A percentile compares a stretch with the other conserved stretches of the same genome.
Evolutionary conservation across 345 rosid species (phyloP).

Genomic region (Mercurialis annua): DNA sequence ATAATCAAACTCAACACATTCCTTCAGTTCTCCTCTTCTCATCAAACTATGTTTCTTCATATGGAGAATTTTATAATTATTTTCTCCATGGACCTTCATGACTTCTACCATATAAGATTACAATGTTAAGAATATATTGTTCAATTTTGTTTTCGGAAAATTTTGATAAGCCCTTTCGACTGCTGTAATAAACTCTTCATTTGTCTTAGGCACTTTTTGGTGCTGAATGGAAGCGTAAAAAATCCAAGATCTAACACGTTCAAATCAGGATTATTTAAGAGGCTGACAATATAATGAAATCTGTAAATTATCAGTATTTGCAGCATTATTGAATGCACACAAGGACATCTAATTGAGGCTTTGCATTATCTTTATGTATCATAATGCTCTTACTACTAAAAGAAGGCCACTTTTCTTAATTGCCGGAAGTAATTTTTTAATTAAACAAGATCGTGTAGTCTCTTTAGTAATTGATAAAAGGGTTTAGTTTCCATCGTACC

Average conservation of each 20-base stretch:
- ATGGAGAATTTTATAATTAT: no score
- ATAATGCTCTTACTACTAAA: not conserved
- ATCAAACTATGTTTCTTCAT: no score
- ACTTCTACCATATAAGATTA: not conserved
- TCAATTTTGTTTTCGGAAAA: no score
- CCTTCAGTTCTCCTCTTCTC: no score
- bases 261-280: not conserved
- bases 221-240: not conserved
- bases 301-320: not conserved
- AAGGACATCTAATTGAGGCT: not conserved
- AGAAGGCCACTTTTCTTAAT: not conserved
- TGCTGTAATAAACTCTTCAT: not conserved
- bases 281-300: not conserved
- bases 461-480: not conserved
- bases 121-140: not conserved
- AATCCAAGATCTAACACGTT: not conserved
- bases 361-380: not conserved
- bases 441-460: not conserved
- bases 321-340: not conserved
- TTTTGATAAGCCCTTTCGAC: no score
- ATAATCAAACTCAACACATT: no score
- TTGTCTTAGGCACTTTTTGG: not conserved
- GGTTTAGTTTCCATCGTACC: not conserved
- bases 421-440: not conserved
- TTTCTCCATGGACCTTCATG: not conserved